Conservation (phyloP, 352 stramenopile genomes). For the Stramenopiles sp. region DNA sequence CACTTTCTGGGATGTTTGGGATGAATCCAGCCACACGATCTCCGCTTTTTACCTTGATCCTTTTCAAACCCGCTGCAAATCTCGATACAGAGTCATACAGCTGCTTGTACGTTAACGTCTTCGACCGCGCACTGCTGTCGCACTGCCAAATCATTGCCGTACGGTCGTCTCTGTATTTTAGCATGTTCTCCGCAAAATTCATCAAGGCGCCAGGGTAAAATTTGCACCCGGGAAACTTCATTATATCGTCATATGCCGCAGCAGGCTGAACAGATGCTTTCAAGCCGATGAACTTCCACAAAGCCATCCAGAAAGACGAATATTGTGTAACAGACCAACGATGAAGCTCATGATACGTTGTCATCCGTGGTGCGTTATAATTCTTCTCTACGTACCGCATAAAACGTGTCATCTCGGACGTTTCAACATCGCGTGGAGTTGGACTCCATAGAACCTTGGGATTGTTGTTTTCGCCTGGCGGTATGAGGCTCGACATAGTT, state of each 20-base stretch:
- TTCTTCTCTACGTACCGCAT: background rate
- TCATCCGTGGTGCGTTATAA: background rate
- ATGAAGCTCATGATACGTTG: background rate
- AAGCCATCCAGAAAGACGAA: background rate
- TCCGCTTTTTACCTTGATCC: constrained; percentile 33
- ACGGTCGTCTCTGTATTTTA: constrained; percentile 44
- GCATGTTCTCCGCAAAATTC: constrained; percentile 49
- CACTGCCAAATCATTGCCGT: constrained; percentile 46
- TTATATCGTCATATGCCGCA: background rate
- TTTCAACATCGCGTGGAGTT: background rate
- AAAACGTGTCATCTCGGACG: background rate
- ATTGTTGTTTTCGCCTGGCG: background rate
- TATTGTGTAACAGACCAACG: background rate
- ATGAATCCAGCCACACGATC: constrained; percentile 45
- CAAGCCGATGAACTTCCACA: background rate
- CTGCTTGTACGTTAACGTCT: constrained; percentile 38
- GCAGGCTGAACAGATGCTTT: background rate
- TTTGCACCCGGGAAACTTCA: constrained; percentile 21
- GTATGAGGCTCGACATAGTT: background rate
- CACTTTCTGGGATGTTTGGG: constrained; percentile 42
- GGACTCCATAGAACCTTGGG: background rate
- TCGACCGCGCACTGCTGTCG: constrained; percentile 39
- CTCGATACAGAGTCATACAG: constrained; percentile 38
- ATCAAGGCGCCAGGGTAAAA: constrained; percentile 42
- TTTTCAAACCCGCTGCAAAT: constrained; percentile 30